Evolutionary conservation across 2,329 filamentous ascomycete species (phyloP), one percentile per base, ranked within the genome.

Genomic region (Trichoderma gracile): DNA sequence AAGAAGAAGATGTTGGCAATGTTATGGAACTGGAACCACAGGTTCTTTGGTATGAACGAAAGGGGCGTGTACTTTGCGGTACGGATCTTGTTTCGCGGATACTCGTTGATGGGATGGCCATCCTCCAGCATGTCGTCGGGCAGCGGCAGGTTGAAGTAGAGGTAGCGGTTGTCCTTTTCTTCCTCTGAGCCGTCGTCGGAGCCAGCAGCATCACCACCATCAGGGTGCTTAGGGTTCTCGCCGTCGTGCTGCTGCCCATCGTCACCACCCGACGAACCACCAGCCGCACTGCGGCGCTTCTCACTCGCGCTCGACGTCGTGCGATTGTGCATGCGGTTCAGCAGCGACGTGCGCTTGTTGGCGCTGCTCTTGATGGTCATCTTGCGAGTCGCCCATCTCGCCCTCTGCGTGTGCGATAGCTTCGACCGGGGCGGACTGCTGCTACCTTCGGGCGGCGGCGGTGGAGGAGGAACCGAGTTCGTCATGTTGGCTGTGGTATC

Each of bases 1-100:
- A 98, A 82, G 84, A 99, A 99, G 80, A 98, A 99, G 61, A 98
- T 89, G 77, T 99, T 99, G 74, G 95, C 95, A 72, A 99, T 90
- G 74, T 98, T 98, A 79, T 99, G 94, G 75, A 99, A 98, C 78
- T 99, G 96, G 69, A 96, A 92, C 87, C 89, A 99, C 73, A 99
- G 75, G 78, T 99, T 98, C 81, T 98, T 98, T 15, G 95, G 95
- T 30, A 99, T 78, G 78, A 99, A 99, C 66, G 91, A 96, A 68
- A 99, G 78, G 9, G 96, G 90, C 8, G 95, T 99, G 77, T 99
- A 99, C 79, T 98, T 99, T 66, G 95, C 92, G 3, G 95, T 99
- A 71, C 96, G 86, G 76, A 99, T 97, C 83, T 99, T 99, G 82
- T 99, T 99, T 69, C 94, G 85, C 55, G 91, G 84, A 76, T 89